Evolutionary conservation across 139 green algal genomes (phyloP).

Genomic region (Coccomyxa sp.): DNA sequence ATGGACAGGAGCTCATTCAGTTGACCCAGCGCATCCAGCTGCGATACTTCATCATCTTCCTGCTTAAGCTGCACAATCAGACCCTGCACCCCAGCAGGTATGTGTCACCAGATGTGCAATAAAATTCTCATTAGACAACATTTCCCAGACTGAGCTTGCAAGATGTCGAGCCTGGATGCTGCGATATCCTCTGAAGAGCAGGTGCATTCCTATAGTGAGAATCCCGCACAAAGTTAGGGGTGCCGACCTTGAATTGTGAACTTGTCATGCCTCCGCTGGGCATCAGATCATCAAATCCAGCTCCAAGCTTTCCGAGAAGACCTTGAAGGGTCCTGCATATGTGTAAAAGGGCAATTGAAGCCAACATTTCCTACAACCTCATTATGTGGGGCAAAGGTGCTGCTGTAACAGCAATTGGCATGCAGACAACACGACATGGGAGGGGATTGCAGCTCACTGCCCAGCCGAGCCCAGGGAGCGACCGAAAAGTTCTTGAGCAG

Average conservation of each 20-base stretch:
- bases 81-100: conserved; percentile 44
- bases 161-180: too few relatives aligned
- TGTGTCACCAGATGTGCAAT: too few relatives aligned
- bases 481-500: background rate
- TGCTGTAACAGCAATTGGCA: background rate
- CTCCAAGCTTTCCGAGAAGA: conserved; percentile 80
- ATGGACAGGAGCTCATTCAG: conserved; percentile 92
- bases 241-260: conserved; percentile 54
- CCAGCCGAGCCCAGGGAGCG: background rate
- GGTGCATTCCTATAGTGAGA: too few relatives aligned
- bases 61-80: conserved; percentile 72
- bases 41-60: conserved; percentile 70
- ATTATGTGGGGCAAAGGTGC: background rate
- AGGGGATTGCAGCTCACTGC: background rate
- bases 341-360: background rate
- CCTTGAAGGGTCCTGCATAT: conserved; percentile 66
- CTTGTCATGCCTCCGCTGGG: conserved; percentile 31
- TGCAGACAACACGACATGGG: background rate
- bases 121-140: too few relatives aligned
- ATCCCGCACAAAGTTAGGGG: too few relatives aligned
- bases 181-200: too few relatives aligned
- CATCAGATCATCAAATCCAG: conserved; percentile 78
- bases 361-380: background rate
- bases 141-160: too few relatives aligned
- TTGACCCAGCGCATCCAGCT: conserved; percentile 78